Percentiles rank a stretch among this genome's conserved stretches.
Evolutionary conservation across 331 rosid genomes (phyloP).

Genomic region (Quercus tomentella): DNA sequence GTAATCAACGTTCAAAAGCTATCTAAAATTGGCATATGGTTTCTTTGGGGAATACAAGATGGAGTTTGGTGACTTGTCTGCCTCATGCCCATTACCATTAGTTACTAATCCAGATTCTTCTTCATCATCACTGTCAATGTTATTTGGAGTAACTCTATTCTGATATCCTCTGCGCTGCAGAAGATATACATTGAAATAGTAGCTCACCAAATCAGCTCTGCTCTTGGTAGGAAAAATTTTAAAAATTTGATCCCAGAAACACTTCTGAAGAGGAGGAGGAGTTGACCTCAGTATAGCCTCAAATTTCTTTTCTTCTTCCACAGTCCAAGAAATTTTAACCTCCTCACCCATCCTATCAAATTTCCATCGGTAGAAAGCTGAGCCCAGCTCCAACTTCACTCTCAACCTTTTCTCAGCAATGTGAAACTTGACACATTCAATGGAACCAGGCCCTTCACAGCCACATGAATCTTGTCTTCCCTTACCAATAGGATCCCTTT

Average conservation of each 20-base stretch:
- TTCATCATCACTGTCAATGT: conserved; percentile 71
- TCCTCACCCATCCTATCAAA: conserved; percentile 67
- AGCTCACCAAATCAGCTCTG: conserved; percentile 70
- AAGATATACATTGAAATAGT: conserved; percentile 81
- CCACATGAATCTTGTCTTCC: conserved; percentile 86
- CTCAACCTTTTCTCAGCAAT: conserved; percentile 61
- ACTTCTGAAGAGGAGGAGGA: conserved; percentile 35
- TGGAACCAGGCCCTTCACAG: conserved; percentile 52
- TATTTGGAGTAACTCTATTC: conserved; percentile 59
- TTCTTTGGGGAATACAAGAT: conserved; percentile 53
- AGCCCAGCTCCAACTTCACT: conserved; percentile 63
- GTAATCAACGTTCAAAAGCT: conserved; percentile 9
- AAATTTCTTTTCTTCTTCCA: conserved; percentile 62
- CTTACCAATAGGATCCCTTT: conserved; percentile 92
- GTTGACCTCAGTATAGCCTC: conserved; percentile 41
- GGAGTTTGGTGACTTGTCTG: conserved; percentile 34
- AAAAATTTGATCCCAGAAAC: conserved; percentile 60
- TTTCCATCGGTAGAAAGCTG: conserved; percentile 53
- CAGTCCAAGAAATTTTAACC: conserved; percentile 44
- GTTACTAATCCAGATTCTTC: conserved; percentile 36
- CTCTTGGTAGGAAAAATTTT: conserved; percentile 55
- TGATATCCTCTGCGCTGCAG: conserved; percentile 74
- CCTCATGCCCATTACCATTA: conserved; percentile 38
- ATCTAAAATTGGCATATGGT: conserved; percentile 19
- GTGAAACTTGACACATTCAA: conserved; percentile 71